Percentiles rank a stretch among this genome's conserved stretches.
Evolutionary conservation across 139 green algal species (phyloP).

Genomic region (Monoraphidium neglectum): DNA sequence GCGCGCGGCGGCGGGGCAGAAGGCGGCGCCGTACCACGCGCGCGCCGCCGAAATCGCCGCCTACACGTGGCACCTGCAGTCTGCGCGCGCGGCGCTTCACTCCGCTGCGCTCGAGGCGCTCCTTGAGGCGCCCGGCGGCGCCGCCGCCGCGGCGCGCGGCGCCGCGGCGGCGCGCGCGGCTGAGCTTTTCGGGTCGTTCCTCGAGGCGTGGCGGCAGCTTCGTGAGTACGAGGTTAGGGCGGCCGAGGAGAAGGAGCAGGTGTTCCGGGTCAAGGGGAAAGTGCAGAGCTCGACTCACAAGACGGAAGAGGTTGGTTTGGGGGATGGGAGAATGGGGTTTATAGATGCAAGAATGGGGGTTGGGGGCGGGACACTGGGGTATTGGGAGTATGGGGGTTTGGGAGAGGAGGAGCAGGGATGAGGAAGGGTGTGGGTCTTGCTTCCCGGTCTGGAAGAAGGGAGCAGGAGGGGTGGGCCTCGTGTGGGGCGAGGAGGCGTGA

Average conservation of each 20-base stretch:
- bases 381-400: background rate
- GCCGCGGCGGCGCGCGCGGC: background rate
- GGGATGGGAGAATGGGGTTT: background rate
- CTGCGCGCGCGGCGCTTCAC: constrained; percentile 54
- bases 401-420: background rate
- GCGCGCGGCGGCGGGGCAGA: background rate
- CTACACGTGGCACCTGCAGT: constrained; percentile 52
- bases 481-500: no score
- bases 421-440: no score
- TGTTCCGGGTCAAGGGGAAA: constrained; percentile 78
- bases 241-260: constrained; percentile 68
- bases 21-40: constrained; percentile 7
- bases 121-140: background rate
- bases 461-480: no score
- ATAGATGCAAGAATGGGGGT: background rate
- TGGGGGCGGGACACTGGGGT: background rate
- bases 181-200: constrained; percentile 35
- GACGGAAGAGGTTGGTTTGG: constrained; percentile 63
- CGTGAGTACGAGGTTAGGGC: constrained; percentile 50
- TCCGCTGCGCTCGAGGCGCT: constrained; percentile 37
- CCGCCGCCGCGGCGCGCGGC: background rate
- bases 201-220: constrained; percentile 37
- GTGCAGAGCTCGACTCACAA: constrained; percentile 39
- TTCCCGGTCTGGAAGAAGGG: no score
- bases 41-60: constrained; percentile 41